phyloP scores from a whole-genome alignment of 2,329 filamentous ascomycete species.

The Trichoderma sp. region DNA sequence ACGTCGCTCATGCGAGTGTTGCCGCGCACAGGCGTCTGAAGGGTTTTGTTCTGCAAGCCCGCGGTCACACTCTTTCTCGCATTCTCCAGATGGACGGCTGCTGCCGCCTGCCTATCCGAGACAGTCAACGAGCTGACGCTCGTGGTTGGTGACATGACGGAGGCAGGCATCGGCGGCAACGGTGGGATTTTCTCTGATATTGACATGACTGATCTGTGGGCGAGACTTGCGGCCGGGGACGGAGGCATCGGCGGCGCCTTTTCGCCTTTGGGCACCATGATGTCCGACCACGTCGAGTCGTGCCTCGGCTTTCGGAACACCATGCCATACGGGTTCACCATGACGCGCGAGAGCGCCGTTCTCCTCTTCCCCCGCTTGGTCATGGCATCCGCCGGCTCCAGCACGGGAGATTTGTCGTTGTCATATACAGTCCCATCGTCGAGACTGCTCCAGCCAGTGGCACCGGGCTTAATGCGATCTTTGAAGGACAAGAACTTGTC shows the following conservation, averaged over 20 bases:
- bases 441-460: constrained; percentile 39
- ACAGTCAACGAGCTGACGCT: no score
- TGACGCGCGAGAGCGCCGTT: constrained; percentile 1
- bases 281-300: constrained; percentile 15
- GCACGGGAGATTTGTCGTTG: background rate
- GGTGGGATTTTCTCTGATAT: constrained; percentile 25
- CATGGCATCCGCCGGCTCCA: background rate
- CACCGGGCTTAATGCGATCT: background rate
- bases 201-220: background rate
- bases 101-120: constrained; percentile 22
- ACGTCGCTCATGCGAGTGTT: constrained; percentile 50
- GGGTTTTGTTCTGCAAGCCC: constrained; percentile 21
- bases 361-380: constrained; percentile 1
- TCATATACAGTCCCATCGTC: constrained; percentile 29
- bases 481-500: constrained; percentile 42
- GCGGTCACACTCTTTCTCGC: constrained; percentile 10
- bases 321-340: constrained; percentile 26
- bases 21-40: constrained; percentile 30
- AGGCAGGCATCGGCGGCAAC: constrained; percentile 28
- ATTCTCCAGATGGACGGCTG: constrained; percentile 28
- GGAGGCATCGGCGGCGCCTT: background rate
- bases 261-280: background rate
- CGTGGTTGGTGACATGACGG: background rate
- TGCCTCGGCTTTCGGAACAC: constrained; percentile 14
- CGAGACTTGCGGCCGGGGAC: background rate